Conservation (phyloP, 139 green algal species). For the Penium margaritaceum region DNA sequence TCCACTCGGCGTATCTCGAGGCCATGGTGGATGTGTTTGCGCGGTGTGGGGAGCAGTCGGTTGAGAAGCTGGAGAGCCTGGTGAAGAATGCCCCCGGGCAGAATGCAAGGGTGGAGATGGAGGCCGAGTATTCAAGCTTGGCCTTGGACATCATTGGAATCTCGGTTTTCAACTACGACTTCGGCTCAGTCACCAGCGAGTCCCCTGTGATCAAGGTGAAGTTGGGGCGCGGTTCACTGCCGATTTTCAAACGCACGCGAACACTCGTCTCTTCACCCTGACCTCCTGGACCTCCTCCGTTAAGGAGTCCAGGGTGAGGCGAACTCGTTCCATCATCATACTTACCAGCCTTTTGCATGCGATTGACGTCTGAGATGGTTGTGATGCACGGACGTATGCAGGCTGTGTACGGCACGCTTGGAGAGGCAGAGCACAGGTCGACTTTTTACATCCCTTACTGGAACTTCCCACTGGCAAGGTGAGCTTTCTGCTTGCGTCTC, state of each 20-base stretch:
- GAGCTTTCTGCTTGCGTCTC: too few relatives aligned
- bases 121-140: constrained; percentile 84
- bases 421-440: constrained; percentile 93
- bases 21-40: constrained; percentile 80
- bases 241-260: too few relatives aligned
- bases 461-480: constrained; percentile 68
- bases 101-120: constrained; percentile 73
- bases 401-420: constrained; percentile 91
- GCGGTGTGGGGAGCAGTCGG: constrained; percentile 56
- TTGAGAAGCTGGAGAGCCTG: constrained; percentile 63
- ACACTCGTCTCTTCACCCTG: too few relatives aligned
- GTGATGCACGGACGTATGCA: too few relatives aligned
- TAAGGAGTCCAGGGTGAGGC: too few relatives aligned
- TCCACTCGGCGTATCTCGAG: constrained; percentile 90
- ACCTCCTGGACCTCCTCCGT: too few relatives aligned
- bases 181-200: constrained; percentile 81
- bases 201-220: constrained; percentile 93
- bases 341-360: too few relatives aligned
- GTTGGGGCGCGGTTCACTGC: too few relatives aligned
- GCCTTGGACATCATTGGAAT: constrained; percentile 98
- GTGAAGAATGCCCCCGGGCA: background rate
- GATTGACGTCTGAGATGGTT: too few relatives aligned
- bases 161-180: constrained; percentile 98
- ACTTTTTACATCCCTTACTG: constrained; percentile 99
- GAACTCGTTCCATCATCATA: too few relatives aligned